Percentiles rank a stretch among this genome's conserved stretches.
Evolutionary conservation across 768 basidiomycete species (phyloP).

Genomic region (Podaxis sp.): DNA sequence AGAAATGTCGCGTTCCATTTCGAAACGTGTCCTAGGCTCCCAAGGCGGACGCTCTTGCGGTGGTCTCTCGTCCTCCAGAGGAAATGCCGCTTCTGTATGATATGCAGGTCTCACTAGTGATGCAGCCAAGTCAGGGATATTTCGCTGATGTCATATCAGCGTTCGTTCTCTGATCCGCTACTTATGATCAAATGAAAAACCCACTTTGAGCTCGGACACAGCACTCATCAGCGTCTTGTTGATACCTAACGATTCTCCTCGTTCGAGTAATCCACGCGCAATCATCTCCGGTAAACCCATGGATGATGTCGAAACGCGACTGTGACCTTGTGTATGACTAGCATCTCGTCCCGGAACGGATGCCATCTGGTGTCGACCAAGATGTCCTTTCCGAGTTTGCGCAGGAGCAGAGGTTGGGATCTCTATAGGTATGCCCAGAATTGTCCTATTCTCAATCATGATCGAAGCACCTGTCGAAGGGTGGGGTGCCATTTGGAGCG

Average conservation of each 20-base stretch:
- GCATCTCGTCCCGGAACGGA: constrained; percentile 17
- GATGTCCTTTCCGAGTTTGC: constrained; percentile 6
- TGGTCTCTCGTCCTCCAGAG: constrained; percentile 58
- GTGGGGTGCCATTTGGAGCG: constrained; percentile 71
- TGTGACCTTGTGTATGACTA: constrained; percentile 23
- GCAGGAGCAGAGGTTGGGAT: constrained; percentile 42
- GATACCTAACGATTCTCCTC: constrained; percentile 78
- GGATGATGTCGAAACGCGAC: constrained; percentile 39
- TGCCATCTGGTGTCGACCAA: constrained; percentile 21
- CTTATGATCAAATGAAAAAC: constrained; percentile 19
- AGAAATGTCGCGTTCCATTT: constrained; percentile 63
- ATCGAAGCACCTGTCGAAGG: constrained; percentile 76
- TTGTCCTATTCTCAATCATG: constrained; percentile 77
- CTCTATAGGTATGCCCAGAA: constrained; percentile 72
- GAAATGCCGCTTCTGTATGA: constrained; percentile 49
- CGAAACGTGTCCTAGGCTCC: constrained; percentile 69
- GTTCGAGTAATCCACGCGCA: constrained; percentile 69
- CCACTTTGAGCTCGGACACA: constrained; percentile 72
- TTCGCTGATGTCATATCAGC: constrained; percentile 49
- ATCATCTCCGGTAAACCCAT: constrained; percentile 70
- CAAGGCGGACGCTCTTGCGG: constrained; percentile 60
- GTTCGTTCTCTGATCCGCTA: constrained; percentile 6
- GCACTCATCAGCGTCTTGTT: constrained; percentile 82
- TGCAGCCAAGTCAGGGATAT: constrained; percentile 80
- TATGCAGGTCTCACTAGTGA: constrained; percentile 62